Evolutionary conservation across 352 stramenopile genomes (phyloP).

Genomic region (Aphanomyces invadans): DNA sequence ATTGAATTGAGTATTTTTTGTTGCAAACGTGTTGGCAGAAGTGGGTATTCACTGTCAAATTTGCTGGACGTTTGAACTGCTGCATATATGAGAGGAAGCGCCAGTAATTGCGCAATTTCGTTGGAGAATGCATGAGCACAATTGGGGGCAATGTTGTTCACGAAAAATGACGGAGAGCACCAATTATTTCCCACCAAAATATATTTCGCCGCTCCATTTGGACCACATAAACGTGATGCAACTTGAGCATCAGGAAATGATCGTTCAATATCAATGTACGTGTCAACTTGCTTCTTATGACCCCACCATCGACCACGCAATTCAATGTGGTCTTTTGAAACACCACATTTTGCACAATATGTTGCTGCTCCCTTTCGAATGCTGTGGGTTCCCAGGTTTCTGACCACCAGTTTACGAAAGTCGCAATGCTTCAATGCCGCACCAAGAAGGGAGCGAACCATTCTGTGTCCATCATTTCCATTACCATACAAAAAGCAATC

Average conservation of each 20-base stretch:
- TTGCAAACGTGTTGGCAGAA: neutral
- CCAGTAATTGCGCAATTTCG: neutral
- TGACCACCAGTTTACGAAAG: neutral
- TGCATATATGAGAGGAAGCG: neutral
- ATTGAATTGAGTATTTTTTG: neutral
- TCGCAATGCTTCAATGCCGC: neutral
- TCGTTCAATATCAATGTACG: slow-evolving; percentile 1
- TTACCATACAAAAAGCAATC: neutral
- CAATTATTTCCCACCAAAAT: slow-evolving; percentile 1
- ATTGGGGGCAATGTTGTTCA: slow-evolving; percentile 1
- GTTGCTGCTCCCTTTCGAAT: neutral
- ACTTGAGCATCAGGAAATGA: neutral
- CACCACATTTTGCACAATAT: neutral
- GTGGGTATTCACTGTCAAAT: neutral
- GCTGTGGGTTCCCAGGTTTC: neutral
- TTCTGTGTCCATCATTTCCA: neutral
- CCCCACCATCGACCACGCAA: neutral
- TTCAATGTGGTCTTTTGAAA: slow-evolving; percentile 1
- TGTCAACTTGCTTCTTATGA: slow-evolving; percentile 2
- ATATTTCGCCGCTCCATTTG: neutral
- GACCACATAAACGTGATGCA: neutral
- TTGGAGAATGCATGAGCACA: neutral
- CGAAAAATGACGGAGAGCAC: neutral
- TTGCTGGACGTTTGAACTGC: neutral
- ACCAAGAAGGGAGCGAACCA: neutral